Percentiles rank a stretch among this genome's conserved stretches.
Evolutionary conservation across 768 basidiomycete genomes (phyloP).

Genomic region (Panus rudis): DNA sequence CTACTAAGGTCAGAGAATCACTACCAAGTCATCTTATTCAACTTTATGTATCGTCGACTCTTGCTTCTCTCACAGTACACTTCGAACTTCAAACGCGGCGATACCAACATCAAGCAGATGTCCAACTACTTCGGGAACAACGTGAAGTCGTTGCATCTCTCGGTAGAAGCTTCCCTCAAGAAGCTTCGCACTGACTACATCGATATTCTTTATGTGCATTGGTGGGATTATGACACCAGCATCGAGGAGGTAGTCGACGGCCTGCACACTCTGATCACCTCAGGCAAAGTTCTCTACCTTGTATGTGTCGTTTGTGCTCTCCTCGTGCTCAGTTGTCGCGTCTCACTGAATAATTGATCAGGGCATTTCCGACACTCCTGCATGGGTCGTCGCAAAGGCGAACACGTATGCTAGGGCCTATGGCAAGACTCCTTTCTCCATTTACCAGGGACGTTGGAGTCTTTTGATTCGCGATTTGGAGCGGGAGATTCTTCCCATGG

Average conservation of each 20-base stretch:
- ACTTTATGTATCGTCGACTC: no score
- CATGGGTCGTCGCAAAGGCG: slow-evolving; percentile 29
- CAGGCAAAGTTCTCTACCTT: slow-evolving; percentile 30
- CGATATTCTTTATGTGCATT: slow-evolving; percentile 39
- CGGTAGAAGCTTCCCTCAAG: slow-evolving; percentile 27
- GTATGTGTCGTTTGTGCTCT: no score
- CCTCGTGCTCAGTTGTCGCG: no score
- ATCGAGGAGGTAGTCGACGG: slow-evolving; percentile 33
- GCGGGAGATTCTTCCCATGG: slow-evolving; percentile 34
- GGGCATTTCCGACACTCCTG: slow-evolving; percentile 20
- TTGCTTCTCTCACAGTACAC: slow-evolving; percentile 8
- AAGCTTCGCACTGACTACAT: slow-evolving; percentile 36
- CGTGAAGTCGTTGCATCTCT: slow-evolving; percentile 27
- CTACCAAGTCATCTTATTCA: no score
- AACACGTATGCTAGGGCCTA: slow-evolving; percentile 35
- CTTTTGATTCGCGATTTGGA: slow-evolving; percentile 30
- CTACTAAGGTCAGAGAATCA: slow-evolving; percentile 12
- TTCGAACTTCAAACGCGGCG: slow-evolving; percentile 3
- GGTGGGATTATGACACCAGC: slow-evolving; percentile 31
- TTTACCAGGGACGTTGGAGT: slow-evolving; percentile 32
- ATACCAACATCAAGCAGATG: slow-evolving; percentile 1
- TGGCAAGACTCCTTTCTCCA: slow-evolving; percentile 30
- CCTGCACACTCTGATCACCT: slow-evolving; percentile 28
- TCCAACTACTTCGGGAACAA: slow-evolving; percentile 33
- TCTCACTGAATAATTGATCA: no score